phyloP scores from a whole-genome alignment of 257 asterid genomes.

The Forsythia suspensa region DNA sequence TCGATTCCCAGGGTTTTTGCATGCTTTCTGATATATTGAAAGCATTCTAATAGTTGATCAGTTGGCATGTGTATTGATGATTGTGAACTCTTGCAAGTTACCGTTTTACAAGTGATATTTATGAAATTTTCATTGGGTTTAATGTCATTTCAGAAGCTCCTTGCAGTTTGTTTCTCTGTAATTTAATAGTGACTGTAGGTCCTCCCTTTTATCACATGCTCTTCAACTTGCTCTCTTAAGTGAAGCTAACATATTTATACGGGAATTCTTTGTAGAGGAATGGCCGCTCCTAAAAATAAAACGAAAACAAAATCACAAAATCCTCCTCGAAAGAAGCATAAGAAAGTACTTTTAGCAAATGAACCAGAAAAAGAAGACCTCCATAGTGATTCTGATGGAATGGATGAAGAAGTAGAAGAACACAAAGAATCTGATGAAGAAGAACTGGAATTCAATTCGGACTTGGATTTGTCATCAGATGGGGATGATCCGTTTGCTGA shows the following conservation, averaged over 20 bases:
- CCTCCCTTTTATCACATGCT: neutral
- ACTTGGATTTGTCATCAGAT: constrained; percentile 65
- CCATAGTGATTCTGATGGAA: constrained; percentile 48
- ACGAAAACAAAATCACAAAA: constrained; percentile 19
- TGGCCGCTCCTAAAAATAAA: constrained; percentile 58
- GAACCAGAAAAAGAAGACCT: constrained; percentile 46
- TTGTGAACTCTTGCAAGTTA: neutral
- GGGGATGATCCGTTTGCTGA: constrained; percentile 72
- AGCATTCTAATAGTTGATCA: neutral
- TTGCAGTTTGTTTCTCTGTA: neutral
- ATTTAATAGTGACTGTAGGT: neutral
- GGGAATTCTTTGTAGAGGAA: constrained; percentile 11
- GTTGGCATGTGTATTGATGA: neutral
- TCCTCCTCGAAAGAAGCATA: constrained; percentile 64
- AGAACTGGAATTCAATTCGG: constrained; percentile 45
- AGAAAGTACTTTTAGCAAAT: constrained; percentile 33
- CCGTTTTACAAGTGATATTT: neutral
- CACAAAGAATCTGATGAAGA: constrained; percentile 42
- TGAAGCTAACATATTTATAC: neutral
- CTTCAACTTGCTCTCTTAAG: neutral
- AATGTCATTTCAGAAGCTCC: neutral
- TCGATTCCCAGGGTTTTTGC: neutral
- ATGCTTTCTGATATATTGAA: neutral
- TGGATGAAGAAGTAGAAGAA: constrained; percentile 36
- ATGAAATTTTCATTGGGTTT: neutral